Evolutionary conservation across 805 yeast species (phyloP).

Genomic region (Myxozyma mucilagina): DNA sequence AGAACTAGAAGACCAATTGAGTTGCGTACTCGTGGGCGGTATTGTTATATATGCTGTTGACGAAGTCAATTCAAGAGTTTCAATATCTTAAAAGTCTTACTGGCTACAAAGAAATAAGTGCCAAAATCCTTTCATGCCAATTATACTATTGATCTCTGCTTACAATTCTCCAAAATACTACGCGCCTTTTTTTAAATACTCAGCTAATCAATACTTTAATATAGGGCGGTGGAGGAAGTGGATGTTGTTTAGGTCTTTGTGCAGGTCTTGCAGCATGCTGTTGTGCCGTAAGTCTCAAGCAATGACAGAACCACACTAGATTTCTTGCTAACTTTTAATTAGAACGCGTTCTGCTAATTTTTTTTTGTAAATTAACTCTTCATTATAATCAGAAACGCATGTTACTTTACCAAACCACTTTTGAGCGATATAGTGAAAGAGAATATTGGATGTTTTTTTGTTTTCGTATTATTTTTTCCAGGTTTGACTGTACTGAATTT

Average conservation of each 20-base stretch:
- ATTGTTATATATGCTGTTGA: conserved; percentile 5
- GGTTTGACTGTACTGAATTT: no score
- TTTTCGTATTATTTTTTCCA: no score
- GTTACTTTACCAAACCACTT: not conserved
- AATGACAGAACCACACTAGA: no score
- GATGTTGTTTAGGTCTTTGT: conserved; percentile 19
- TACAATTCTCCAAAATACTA: not conserved
- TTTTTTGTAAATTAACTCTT: not conserved
- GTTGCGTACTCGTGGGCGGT: not conserved
- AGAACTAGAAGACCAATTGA: not conserved
- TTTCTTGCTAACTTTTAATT: not conserved
- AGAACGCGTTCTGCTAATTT: conserved; percentile 10
- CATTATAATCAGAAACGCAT: not conserved
- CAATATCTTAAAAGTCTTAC: not conserved
- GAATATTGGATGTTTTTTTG: not conserved
- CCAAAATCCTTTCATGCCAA: not conserved
- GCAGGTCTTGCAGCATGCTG: conserved; percentile 21
- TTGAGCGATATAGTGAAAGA: not conserved
- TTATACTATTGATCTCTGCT: not conserved
- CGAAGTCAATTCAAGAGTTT: not conserved
- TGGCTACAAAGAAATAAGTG: not conserved
- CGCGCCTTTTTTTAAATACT: not conserved
- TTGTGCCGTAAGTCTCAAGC: conserved; percentile 9
- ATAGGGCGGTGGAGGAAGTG: conserved; percentile 4
- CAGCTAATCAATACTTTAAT: not conserved